Conservation (phyloP, 2,329 filamentous ascomycete genomes). For the Beauveria varroae region DNA sequence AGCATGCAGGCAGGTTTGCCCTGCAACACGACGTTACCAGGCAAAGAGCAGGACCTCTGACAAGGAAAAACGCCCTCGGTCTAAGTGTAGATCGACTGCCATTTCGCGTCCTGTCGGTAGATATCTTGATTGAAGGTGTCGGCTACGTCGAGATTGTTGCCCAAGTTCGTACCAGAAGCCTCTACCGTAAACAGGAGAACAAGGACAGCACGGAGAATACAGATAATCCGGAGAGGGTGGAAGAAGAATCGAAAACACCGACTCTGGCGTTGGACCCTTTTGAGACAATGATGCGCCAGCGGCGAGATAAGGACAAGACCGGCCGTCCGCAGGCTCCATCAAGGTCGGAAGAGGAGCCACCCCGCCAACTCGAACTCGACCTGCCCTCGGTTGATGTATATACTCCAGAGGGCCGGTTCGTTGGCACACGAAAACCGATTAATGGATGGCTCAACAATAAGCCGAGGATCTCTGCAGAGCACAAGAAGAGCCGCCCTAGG, state of each 20-base stretch:
- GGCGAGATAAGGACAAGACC: slow-evolving; percentile 16
- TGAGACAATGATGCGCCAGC: slow-evolving; percentile 19
- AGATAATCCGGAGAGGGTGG: neutral
- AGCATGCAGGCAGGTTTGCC: slow-evolving; percentile 65
- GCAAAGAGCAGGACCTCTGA: slow-evolving; percentile 65
- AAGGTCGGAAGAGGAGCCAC: slow-evolving; percentile 10
- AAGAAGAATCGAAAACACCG: slow-evolving; percentile 5
- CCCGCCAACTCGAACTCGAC: slow-evolving; percentile 13
- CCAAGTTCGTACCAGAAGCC: slow-evolving; percentile 61
- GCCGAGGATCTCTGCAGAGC: slow-evolving; percentile 40
- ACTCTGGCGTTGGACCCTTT: slow-evolving; percentile 17
- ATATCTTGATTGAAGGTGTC: slow-evolving; percentile 84
- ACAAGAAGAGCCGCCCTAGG: slow-evolving; percentile 50
- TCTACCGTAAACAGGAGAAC: slow-evolving; percentile 23
- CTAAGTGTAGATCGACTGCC: slow-evolving; percentile 63
- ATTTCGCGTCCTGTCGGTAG: slow-evolving; percentile 71
- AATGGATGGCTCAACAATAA: slow-evolving; percentile 61
- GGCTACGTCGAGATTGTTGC: slow-evolving; percentile 87
- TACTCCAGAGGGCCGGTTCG: slow-evolving; percentile 73
- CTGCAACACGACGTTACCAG: slow-evolving; percentile 80
- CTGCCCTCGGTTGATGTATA: slow-evolving; percentile 62
- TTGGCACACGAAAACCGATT: slow-evolving; percentile 61
- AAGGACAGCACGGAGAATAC: neutral
- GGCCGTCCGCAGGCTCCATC: neutral
- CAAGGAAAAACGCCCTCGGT: slow-evolving; percentile 52